Evolutionary conservation across 208 protist genomes (phyloP).

Genomic region (Angomonas ambiguus): DNA sequence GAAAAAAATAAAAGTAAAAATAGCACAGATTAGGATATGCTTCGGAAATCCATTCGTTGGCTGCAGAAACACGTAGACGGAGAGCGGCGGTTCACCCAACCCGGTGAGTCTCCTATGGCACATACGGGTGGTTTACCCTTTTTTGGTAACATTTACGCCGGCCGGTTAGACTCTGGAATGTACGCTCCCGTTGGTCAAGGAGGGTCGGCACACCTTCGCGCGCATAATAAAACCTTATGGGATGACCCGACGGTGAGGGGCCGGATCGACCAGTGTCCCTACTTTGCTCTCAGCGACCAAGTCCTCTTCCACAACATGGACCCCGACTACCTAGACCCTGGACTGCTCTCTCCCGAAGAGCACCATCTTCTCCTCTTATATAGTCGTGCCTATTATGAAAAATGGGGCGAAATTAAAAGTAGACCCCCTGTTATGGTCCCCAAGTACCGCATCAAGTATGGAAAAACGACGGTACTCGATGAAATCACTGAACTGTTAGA

Average conservation of each 20-base stretch:
- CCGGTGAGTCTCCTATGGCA: constrained; percentile 43
- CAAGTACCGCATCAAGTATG: constrained; percentile 66
- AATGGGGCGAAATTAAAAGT: constrained; percentile 63
- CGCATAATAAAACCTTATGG: constrained; percentile 48
- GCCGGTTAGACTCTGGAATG: constrained; percentile 72
- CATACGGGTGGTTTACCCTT: constrained; percentile 73
- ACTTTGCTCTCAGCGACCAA: constrained; percentile 87
- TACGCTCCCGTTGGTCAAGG: constrained; percentile 61
- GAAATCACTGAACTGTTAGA: constrained; percentile 61
- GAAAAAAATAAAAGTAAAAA: not conserved
- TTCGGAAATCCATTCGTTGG: not conserved
- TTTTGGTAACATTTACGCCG: constrained; percentile 82
- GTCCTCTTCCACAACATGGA: constrained; percentile 90
- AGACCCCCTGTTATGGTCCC: constrained; percentile 45
- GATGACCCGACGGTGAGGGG: constrained; percentile 49
- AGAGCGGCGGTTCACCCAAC: constrained; percentile 56
- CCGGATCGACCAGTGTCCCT: constrained; percentile 69
- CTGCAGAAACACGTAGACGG: constrained; percentile 15
- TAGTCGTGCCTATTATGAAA: constrained; percentile 85
- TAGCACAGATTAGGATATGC: not conserved
- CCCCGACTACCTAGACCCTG: constrained; percentile 74
- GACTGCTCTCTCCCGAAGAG: constrained; percentile 74
- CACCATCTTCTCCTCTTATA: constrained; percentile 83
- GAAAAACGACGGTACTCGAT: constrained; percentile 46
- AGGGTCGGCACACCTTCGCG: constrained; percentile 41